Base-by-base conservation (phyloP, 345 rosid species). In the Schrenkiella parvula region DNA sequence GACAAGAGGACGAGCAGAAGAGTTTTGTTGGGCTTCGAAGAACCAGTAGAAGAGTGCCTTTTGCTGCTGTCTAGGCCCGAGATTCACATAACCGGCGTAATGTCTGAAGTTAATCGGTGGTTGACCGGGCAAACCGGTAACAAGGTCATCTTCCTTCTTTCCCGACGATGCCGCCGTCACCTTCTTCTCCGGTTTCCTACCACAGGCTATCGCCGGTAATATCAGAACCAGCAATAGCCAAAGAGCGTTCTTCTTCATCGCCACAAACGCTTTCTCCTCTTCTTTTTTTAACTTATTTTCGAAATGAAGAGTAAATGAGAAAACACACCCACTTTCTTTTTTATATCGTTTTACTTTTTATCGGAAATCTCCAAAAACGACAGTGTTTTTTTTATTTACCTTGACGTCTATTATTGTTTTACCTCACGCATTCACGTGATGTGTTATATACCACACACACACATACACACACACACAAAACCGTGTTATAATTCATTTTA, bases 31-130 rank as follows among this genome's bases (percentile, higher is more conserved):
- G 0, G 90, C 86, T 81, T 87, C 89, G 25, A 89, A 89, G 78
- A 89, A 87, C 92, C 90, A 87, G 52, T 89, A 87, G 79, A 85
- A 89, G 37, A 89, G 75, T 1, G 90, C 85, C 56, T 80, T 87
- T 6, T 71, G 74, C 52, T 35, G 62, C n/a, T 67, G 60, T 0
- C 34, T 25, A 2, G 79, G 83, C 2, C 68, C 78, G 23, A 81
- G 78, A 8, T 72, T 68, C 47, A 89, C 78, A 68, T 87, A 85
- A 23, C 92, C 92, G 5, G 89, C 77, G 61, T 82, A 87, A 64
- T 89, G 96, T 53, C 66, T 57, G 74, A 89, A 89, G 29, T 64
- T 46, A 35, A 79, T 88, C 22, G 74, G 66, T 23, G 96, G 89
- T 66, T 87, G 92, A 17, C 88, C 86, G 0, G 96, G 90, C 70